Evolutionary conservation across 2,329 filamentous ascomycete genomes (phyloP).

Genomic region (Fonsecaea pedrosoi): DNA sequence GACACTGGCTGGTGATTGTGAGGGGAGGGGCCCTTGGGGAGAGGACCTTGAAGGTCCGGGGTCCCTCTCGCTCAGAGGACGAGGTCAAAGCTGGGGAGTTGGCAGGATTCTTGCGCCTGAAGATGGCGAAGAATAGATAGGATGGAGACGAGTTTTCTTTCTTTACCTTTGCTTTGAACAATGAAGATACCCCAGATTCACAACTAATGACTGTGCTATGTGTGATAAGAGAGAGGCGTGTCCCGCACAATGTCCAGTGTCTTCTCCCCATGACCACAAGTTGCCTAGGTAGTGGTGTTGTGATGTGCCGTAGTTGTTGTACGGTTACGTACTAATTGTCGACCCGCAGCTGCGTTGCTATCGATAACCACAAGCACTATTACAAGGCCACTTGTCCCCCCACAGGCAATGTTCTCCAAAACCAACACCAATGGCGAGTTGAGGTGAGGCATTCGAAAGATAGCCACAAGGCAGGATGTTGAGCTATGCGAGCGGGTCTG

Average conservation of each 20-base stretch:
- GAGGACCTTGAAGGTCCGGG: conserved; percentile 80
- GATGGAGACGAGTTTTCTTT: not conserved
- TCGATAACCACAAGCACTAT: not conserved
- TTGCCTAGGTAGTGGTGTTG: not conserved
- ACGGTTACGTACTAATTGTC: not conserved
- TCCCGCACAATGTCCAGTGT: not conserved
- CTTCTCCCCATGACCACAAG: not conserved
- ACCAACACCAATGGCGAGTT: conserved; percentile 12
- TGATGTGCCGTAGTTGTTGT: not conserved
- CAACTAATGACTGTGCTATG: not conserved
- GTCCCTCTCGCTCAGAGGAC: conserved; percentile 78
- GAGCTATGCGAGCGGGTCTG: conserved; percentile 20
- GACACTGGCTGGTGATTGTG: conserved; percentile 81
- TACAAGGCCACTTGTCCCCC: conserved; percentile 26
- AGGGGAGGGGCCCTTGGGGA: conserved; percentile 56
- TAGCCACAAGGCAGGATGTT: conserved; percentile 27
- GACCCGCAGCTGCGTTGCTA: not conserved
- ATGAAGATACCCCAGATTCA: conserved; percentile 14
- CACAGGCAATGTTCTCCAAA: not conserved
- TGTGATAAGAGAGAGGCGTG: not conserved
- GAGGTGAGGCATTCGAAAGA: conserved; percentile 20
- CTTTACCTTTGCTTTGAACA: conserved; percentile 3
- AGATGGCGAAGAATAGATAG: conserved; percentile 34
- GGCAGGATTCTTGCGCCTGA: conserved; percentile 69
- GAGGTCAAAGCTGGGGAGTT: conserved; percentile 78